phyloP scores from a whole-genome alignment of 306 rosid species.

The Luffa aegyptiaca region DNA sequence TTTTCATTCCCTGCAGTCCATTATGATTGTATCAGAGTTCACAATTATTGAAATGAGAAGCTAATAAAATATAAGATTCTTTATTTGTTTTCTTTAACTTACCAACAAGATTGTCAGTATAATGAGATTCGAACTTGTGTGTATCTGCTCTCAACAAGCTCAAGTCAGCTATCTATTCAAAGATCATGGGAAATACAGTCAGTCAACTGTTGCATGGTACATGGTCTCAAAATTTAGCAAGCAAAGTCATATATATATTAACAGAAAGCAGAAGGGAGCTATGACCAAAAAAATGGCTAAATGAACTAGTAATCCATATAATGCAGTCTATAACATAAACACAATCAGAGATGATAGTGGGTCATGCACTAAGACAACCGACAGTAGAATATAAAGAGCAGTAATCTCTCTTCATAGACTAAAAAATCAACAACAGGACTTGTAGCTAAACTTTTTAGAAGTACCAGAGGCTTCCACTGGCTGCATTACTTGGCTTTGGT shows the following conservation, averaged over 20 bases:
- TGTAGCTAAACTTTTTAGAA: not conserved
- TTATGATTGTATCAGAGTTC: slow-evolving; percentile 7
- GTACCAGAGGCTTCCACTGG: not conserved
- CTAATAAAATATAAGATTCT: not conserved
- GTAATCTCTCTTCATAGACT: not conserved
- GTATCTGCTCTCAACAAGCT: slow-evolving; percentile 61
- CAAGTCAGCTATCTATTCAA: slow-evolving; percentile 70
- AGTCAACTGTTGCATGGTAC: slow-evolving; percentile 1
- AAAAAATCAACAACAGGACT: not conserved
- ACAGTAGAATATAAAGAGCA: not conserved
- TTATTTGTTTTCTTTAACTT: slow-evolving; percentile 14
- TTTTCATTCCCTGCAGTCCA: slow-evolving; percentile 53
- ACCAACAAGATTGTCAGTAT: slow-evolving; percentile 70
- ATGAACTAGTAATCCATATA: not conserved
- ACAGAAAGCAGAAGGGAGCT: slow-evolving; percentile 1
- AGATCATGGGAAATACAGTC: slow-evolving; percentile 6
- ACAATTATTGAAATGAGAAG: not conserved
- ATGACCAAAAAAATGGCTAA: not conserved
- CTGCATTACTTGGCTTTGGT: not conserved
- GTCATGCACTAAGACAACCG: not conserved
- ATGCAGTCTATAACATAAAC: not conserved
- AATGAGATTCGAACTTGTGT: slow-evolving; percentile 85
- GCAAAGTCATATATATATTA: not conserved
- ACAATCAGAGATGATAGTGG: not conserved
- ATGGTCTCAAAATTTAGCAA: not conserved